These are phyloP conservation scores for Epithele typhae DNA, from an alignment of 768 basidiomycete species.

Conservation along the genomic window DNA sequence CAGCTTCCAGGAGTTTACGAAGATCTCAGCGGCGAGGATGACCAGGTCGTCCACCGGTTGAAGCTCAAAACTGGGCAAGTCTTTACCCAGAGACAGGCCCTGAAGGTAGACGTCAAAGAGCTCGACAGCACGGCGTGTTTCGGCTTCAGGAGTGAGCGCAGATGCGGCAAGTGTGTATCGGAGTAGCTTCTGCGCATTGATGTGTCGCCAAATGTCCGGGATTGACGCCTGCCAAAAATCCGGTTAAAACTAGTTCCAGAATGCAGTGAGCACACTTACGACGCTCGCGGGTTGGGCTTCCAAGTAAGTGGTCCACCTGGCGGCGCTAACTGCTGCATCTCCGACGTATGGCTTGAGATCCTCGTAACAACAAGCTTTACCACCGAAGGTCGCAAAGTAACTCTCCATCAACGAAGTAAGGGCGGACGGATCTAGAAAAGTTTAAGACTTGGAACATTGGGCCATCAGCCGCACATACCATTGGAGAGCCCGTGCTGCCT, in stretches of 20 bases:
- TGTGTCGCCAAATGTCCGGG: slow-evolving; percentile 56
- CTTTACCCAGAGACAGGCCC: slow-evolving; percentile 60
- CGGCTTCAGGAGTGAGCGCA: slow-evolving; percentile 53
- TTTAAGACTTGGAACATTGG: too few species aligned
- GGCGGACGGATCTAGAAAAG: slow-evolving; percentile 37
- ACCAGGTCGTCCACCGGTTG: slow-evolving; percentile 87
- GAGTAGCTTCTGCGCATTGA: slow-evolving; percentile 73
- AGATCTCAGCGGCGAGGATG: slow-evolving; percentile 65
- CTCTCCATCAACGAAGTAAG: slow-evolving; percentile 49
- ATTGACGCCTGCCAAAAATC: slow-evolving; percentile 40
- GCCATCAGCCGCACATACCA: too few species aligned
- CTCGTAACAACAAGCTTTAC: slow-evolving; percentile 85
- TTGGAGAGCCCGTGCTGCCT: slow-evolving; percentile 42
- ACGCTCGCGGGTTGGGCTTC: slow-evolving; percentile 35
- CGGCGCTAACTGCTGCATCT: slow-evolving; percentile 40
- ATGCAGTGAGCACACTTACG: slow-evolving; percentile 36
- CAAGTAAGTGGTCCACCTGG: slow-evolving; percentile 53
- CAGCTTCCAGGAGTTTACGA: slow-evolving; percentile 60
- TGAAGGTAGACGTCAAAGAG: slow-evolving; percentile 63
- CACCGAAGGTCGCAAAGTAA: slow-evolving; percentile 71
- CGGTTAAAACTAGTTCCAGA: too few species aligned
- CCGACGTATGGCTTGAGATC: slow-evolving; percentile 69
- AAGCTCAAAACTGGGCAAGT: slow-evolving; percentile 69
- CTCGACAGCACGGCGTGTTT: slow-evolving; percentile 44
- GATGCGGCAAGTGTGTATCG: slow-evolving; percentile 51